Evolutionary conservation across 2,329 filamentous ascomycete species (phyloP).

Genomic region (Hortaea sp.): DNA sequence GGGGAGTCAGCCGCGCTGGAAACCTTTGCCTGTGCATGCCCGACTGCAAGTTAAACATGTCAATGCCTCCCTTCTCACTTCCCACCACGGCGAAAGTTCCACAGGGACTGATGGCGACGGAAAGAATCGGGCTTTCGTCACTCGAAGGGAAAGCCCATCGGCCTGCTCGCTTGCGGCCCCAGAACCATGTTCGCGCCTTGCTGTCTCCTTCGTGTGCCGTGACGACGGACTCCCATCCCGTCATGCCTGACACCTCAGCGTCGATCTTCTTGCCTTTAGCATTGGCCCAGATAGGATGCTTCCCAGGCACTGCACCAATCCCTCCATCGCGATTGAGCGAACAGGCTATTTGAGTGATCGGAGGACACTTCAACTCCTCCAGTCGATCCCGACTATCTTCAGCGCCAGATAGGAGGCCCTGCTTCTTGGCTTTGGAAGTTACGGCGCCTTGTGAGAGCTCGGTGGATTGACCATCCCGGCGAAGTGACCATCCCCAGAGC

Average conservation of each 20-base stretch:
- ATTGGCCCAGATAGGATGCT: conserved; percentile 76
- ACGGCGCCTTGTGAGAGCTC: conserved; percentile 88
- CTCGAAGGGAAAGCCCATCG: conserved; percentile 85
- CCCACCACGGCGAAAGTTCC: conserved; percentile 90
- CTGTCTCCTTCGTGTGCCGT: conserved; percentile 82
- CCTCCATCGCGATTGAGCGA: conserved; percentile 91
- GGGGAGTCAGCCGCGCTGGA: conserved; percentile 65
- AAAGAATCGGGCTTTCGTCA: conserved; percentile 70
- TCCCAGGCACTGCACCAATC: conserved; percentile 73
- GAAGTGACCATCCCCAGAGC: conserved; percentile 92
- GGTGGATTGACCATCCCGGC: conserved; percentile 84
- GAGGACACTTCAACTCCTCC: conserved; percentile 72
- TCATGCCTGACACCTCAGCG: conserved; percentile 63
- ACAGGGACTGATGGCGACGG: conserved; percentile 80
- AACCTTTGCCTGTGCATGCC: conserved; percentile 81
- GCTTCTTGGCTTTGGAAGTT: conserved; percentile 80
- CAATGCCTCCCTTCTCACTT: conserved; percentile 70
- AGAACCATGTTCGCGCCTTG: conserved; percentile 91
- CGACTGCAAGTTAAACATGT: conserved; percentile 96
- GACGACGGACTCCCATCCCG: conserved; percentile 94
- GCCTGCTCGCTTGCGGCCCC: conserved; percentile 86
- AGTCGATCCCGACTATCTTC: conserved; percentile 20
- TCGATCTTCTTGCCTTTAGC: conserved; percentile 53
- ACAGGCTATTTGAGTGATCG: conserved; percentile 84
- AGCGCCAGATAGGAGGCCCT: conserved; percentile 50